phyloP scores from a whole-genome alignment of 768 basidiomycete species.

The Obba rivulosa region DNA sequence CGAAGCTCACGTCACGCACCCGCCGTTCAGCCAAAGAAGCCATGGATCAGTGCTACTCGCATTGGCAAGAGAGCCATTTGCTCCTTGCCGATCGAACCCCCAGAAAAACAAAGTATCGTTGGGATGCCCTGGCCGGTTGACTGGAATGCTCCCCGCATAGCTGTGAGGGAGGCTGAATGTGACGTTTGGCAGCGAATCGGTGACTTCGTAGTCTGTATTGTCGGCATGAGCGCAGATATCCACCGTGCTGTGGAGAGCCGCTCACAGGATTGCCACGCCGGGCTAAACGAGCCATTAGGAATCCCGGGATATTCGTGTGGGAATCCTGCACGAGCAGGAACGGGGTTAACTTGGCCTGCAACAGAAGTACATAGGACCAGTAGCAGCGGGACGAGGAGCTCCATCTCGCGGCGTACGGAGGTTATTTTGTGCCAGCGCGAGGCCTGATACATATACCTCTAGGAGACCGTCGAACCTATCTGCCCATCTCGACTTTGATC shows the following conservation, averaged over 20 bases:
- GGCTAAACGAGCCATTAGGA: slow-evolving; percentile 14
- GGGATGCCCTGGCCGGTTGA: slow-evolving; percentile 21
- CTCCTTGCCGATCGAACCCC: slow-evolving; percentile 20
- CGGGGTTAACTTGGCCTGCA: no score
- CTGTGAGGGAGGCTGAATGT: slow-evolving; percentile 20
- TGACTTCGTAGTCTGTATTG: slow-evolving; percentile 22
- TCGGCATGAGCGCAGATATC: no score
- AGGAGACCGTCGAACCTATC: no score
- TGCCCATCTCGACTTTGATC: no score
- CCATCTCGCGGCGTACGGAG: no score
- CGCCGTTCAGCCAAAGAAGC: slow-evolving; percentile 74
- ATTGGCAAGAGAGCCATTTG: slow-evolving; percentile 38
- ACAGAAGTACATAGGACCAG: no score
- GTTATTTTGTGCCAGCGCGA: no score
- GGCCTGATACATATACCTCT: no score
- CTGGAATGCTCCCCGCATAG: slow-evolving; percentile 26
- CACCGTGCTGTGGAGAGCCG: background rate
- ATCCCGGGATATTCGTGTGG: slow-evolving; percentile 21
- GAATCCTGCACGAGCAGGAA: no score
- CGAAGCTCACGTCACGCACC: slow-evolving; percentile 28
- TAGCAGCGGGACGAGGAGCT: no score
- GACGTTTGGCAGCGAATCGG: slow-evolving; percentile 19
- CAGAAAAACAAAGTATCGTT: slow-evolving; percentile 30
- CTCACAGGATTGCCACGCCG: slow-evolving; percentile 20
- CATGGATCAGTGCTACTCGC: slow-evolving; percentile 48